These are phyloP conservation scores for Lipomyces yamanashiensis DNA, from an alignment of 805 yeast genomes.

Conservation along the genomic window DNA sequence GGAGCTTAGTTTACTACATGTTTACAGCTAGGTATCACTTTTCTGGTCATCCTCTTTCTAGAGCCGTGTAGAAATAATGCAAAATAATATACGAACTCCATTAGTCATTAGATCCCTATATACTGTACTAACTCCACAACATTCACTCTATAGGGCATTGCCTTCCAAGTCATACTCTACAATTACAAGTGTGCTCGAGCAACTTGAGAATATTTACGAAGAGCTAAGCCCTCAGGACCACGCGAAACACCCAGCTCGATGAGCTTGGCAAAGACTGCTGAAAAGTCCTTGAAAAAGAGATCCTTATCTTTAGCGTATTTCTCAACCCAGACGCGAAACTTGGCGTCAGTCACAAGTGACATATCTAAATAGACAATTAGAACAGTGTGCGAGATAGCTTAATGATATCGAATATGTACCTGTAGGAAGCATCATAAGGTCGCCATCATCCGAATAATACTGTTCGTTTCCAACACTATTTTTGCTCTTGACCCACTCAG, in stretches of 20 bases:
- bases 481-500: constrained; percentile 56
- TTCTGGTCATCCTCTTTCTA: no score
- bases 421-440: constrained; percentile 85
- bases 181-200: constrained; percentile 10
- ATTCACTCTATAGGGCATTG: not conserved
- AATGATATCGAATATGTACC: constrained; percentile 7
- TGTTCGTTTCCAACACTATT: constrained; percentile 54
- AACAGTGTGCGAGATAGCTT: no score
- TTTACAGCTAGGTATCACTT: no score
- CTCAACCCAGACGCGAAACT: constrained; percentile 64
- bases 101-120: not conserved
- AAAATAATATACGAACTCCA: not conserved
- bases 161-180: not conserved
- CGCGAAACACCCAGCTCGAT: constrained; percentile 77
- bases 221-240: constrained; percentile 49
- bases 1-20: no score
- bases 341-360: constrained; percentile 66
- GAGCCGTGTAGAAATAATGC: no score
- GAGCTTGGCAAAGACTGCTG: constrained; percentile 68
- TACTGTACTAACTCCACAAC: not conserved
- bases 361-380: constrained; percentile 52
- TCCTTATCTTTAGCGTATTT: constrained; percentile 69
- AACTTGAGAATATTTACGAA: constrained; percentile 12
- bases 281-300: constrained; percentile 65
- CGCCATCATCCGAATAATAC: constrained; percentile 61